phyloP scores from a whole-genome alignment of 75 land plant genomes.

The Sequoiadendron giganteum region DNA sequence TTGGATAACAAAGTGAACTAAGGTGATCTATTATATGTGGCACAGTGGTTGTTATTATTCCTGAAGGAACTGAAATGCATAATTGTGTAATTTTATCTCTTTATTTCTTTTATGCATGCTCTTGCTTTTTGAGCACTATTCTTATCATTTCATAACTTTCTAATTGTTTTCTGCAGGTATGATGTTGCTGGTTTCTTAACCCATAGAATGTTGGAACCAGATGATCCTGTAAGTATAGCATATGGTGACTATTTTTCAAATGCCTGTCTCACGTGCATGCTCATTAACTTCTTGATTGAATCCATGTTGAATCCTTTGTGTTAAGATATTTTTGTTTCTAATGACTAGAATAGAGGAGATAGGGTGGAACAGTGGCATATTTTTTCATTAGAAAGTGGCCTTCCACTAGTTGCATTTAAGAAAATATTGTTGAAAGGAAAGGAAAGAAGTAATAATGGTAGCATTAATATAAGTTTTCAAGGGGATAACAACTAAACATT shows the following conservation, averaged over 20 bases:
- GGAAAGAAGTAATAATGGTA: neutral
- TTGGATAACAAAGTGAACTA: neutral
- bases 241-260: neutral
- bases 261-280: neutral
- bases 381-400: too few relatives aligned
- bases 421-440: neutral
- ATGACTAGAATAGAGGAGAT: neutral
- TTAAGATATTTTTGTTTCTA: neutral
- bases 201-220: conserved; percentile 16
- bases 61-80: neutral
- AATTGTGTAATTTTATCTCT: neutral
- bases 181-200: conserved; percentile 33
- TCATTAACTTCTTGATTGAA: neutral
- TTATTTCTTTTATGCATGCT: neutral
- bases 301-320: neutral
- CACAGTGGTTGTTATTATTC: neutral
- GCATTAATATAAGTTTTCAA: too few relatives aligned
- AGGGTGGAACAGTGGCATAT: neutral
- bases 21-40: too few relatives aligned
- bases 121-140: neutral
- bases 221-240: conserved; percentile 25
- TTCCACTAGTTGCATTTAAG: too few relatives aligned
- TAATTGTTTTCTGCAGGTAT: conserved; percentile 19
- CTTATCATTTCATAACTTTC: neutral
- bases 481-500: too few relatives aligned